Conservation (phyloP, 129 eudicot species). For the Artemisia annua region DNA sequence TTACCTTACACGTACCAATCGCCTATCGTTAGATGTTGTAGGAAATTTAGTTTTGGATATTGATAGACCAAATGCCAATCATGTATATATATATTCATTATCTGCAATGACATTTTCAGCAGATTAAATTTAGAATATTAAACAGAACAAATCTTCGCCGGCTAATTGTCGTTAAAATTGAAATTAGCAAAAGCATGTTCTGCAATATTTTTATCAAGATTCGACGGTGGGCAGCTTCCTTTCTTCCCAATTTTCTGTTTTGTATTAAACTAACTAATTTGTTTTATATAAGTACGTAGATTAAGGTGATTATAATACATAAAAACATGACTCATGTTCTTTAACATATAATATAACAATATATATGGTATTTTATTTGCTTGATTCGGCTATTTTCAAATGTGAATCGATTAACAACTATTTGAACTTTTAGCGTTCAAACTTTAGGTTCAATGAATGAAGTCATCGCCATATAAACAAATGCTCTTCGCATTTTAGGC, state of each 20-base stretch:
- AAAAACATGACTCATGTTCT: too few relatives aligned
- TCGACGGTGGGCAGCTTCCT: conserved; percentile 4
- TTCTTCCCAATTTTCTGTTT: background rate
- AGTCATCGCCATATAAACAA: too few relatives aligned
- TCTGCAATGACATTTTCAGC: background rate
- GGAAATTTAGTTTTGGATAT: conserved; percentile 2
- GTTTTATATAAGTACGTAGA: too few relatives aligned
- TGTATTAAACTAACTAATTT: background rate
- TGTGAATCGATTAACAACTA: too few relatives aligned
- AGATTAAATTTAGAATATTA: background rate
- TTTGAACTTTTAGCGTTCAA: too few relatives aligned
- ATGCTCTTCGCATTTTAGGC: too few relatives aligned
- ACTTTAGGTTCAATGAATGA: too few relatives aligned
- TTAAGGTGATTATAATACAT: too few relatives aligned
- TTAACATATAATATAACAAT: too few relatives aligned
- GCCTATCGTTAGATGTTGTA: conserved; percentile 3
- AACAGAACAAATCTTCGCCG: conserved; percentile 13
- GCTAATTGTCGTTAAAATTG: conserved; percentile 9
- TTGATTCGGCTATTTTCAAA: too few relatives aligned
- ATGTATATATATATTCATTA: background rate
- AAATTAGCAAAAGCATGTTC: conserved; percentile 3
- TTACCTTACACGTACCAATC: conserved; percentile 21
- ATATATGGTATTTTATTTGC: too few relatives aligned
- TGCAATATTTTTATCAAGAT: conserved; percentile 1
- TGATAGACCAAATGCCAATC: background rate